Evolutionary conservation across 2,329 filamentous ascomycete genomes (phyloP).

Genomic region (Rhinocladiella mackenziei): DNA sequence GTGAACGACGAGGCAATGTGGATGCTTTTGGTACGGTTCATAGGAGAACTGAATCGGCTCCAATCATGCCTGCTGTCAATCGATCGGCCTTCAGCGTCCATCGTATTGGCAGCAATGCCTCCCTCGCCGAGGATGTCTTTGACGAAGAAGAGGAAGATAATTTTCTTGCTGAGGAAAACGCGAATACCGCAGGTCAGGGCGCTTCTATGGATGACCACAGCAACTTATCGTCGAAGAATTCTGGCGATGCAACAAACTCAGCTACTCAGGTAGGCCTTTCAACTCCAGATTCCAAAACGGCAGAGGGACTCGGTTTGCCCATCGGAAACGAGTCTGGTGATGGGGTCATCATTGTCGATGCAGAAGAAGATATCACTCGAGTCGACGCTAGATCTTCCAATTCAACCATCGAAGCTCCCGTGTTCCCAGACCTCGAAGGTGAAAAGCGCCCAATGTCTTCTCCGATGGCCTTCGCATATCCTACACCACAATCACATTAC

Average conservation of each 20-base stretch:
- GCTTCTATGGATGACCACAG: conserved; percentile 11
- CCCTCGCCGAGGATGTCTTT: conserved; percentile 46
- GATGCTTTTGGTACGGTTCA: conserved; percentile 34
- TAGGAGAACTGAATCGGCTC: conserved; percentile 48
- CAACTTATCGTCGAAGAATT: too few species aligned
- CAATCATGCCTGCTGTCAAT: conserved; percentile 48
- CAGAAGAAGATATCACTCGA: conserved; percentile 24
- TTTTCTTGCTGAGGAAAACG: conserved; percentile 37
- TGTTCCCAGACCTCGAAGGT: conserved; percentile 23
- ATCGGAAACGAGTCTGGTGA: conserved; percentile 15
- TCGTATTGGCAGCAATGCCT: conserved; percentile 38
- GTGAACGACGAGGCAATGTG: conserved; percentile 44
- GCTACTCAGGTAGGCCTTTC: conserved; percentile 2
- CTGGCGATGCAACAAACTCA: background rate
- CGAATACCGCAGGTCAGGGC: background rate
- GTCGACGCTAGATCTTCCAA: conserved; percentile 27
- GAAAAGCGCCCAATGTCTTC: conserved; percentile 43
- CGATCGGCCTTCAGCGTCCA: conserved; percentile 38
- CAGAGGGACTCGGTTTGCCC: conserved; percentile 25
- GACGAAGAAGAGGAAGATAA: conserved; percentile 51
- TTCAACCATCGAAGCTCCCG: conserved; percentile 28
- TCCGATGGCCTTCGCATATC: conserved; percentile 39
- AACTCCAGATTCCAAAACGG: conserved; percentile 23
- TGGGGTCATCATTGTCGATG: conserved; percentile 27
- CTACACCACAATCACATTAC: conserved; percentile 40